Evolutionary conservation across 257 asterid species (phyloP), one percentile per base, ranked within the genome.

Genomic region (Primulina huaijiensis): DNA sequence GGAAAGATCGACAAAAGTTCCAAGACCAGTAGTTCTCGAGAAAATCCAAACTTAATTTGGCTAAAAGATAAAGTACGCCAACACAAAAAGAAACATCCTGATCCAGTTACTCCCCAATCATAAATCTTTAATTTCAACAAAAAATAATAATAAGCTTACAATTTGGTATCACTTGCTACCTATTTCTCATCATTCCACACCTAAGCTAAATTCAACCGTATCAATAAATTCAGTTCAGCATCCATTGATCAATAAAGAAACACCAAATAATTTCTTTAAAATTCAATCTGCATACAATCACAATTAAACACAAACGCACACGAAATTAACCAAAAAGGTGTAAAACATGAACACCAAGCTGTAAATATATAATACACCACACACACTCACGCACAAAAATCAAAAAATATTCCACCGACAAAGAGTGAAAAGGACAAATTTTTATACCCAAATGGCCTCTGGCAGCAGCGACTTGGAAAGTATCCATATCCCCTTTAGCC

Each of bases 391-490:
- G n/a, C 53, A 43, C 6, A 16, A 16, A 34, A 68, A 55, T 7
- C 12, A 65, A 62, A 10, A 57, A 63, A 60, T 17, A 59, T 35
- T 33, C 50, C 38, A 71, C 33, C 8, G 23, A 62, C 43, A 56
- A 69, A 37, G 31, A 31, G n/a, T 0, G 2, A 62, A 76, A 40
- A 60, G 58, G 62, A 38, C 2, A 8, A 35, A 0, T 1, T 29
- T 30, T 57, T 11, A 59, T 83, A 93, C 99, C 96, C 20, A 86
- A 77, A 79, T 90, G 89, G 10, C 99, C 99, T 78, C 71, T 85
- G 2, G 92, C 76, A 30, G 99, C 95, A 31, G 97, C 96, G 21
- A 90, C 89, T 70, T 91, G 95, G 62, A 93, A 85, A 64, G 89
- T 89, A 76, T 89, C 64, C 84, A 87, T 81, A 80, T 90, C 99